Conservation (phyloP, 2,329 filamentous ascomycete species). For the Ophiostoma triangulosporum region DNA sequence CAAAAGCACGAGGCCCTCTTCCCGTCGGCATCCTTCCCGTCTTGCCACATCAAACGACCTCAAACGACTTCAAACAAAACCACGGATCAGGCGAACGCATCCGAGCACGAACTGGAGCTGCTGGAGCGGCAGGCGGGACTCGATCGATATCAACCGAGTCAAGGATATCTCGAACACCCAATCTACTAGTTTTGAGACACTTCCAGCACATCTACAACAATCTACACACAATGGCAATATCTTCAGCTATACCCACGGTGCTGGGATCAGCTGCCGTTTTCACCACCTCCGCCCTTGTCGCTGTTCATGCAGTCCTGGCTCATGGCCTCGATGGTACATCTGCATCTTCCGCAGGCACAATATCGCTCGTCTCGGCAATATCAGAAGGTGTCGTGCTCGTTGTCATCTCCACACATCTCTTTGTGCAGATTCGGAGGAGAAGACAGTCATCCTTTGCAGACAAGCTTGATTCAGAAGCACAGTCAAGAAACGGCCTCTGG, state of each 20-base stretch:
- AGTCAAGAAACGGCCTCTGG: conserved; percentile 19
- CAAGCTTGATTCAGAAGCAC: not conserved
- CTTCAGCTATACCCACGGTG: conserved; percentile 21
- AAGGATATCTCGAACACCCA: too few relatives aligned
- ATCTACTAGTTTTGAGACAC: not conserved
- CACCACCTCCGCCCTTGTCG: conserved; percentile 26
- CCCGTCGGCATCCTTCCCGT: not conserved
- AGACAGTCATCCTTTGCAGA: conserved; percentile 8
- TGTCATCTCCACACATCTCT: conserved; percentile 22
- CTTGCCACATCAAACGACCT: not conserved
- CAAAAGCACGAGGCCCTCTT: not conserved
- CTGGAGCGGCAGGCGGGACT: not conserved
- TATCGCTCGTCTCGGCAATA: conserved; percentile 26
- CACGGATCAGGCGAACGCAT: too few relatives aligned
- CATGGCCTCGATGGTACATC: conserved; percentile 18
- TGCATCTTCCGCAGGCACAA: conserved; percentile 20
- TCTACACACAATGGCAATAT: conserved; percentile 21
- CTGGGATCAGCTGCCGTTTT: conserved; percentile 25
- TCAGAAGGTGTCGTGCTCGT: conserved; percentile 26
- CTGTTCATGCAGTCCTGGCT: conserved; percentile 28
- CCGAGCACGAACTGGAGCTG: too few relatives aligned
- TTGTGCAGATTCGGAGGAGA: conserved; percentile 18
- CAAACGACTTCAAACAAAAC: not conserved
- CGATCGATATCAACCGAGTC: not conserved
- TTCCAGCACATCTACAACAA: not conserved